Conservation (phyloP, 352 stramenopile genomes). For the Pythium myriotylum region DNA sequence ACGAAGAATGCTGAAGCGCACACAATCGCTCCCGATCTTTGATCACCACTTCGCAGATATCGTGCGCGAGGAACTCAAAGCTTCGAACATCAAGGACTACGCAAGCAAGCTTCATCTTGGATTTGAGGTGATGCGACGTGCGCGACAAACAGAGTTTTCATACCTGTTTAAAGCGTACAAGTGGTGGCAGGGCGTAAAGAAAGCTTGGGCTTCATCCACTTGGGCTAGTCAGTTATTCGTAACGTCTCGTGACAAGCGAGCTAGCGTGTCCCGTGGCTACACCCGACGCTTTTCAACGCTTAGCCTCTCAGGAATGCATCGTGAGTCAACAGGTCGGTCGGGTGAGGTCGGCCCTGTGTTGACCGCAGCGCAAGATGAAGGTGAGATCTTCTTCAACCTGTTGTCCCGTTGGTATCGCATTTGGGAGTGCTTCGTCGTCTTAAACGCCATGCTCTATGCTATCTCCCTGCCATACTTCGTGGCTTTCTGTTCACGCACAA, state of each 20-base stretch:
- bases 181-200: conserved; percentile 36
- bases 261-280: not conserved
- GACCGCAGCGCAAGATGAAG: conserved; percentile 13
- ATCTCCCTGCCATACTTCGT: conserved; percentile 61
- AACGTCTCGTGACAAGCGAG: not conserved
- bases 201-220: not conserved
- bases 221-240: not conserved
- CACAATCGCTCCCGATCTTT: conserved; percentile 65
- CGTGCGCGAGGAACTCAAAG: conserved; percentile 53
- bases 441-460: conserved; percentile 60
- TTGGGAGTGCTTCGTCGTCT: conserved; percentile 56
- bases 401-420: conserved; percentile 50
- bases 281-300: conserved; percentile 9
- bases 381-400: conserved; percentile 59
- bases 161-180: conserved; percentile 56
- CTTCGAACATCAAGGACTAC: conserved; percentile 63
- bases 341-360: not conserved
- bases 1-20: conserved; percentile 55
- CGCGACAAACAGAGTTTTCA: conserved; percentile 56
- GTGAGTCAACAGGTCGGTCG: not conserved
- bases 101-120: conserved; percentile 60
- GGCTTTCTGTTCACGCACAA: conserved; percentile 51
- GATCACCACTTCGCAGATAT: conserved; percentile 60
- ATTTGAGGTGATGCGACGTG: conserved; percentile 56
- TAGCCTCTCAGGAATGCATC: conserved; percentile 1